These are phyloP conservation scores for Hemisphaericaspora subhashii DNA, from an alignment of 1,139 yeast genomes.

Conservation along the genomic window DNA sequence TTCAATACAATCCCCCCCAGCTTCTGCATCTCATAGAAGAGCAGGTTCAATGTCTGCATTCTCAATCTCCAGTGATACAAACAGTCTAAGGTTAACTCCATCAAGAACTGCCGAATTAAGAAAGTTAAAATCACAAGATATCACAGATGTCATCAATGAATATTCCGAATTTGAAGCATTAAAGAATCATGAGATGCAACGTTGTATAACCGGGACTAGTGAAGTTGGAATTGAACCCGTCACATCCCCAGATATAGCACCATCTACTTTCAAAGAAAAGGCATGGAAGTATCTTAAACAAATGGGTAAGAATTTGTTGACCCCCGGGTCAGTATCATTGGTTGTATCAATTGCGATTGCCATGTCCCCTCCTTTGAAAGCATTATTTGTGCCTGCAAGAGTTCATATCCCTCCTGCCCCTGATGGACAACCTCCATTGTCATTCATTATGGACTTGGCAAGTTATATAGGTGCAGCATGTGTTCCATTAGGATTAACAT, in stretches of 20 bases:
- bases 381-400: slow-evolving; percentile 58
- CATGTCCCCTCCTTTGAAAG: slow-evolving; percentile 85
- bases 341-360: slow-evolving; percentile 62
- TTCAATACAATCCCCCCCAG: not conserved
- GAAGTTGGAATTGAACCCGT: slow-evolving; percentile 12
- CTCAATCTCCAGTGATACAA: slow-evolving; percentile 13
- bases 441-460: slow-evolving; percentile 79
- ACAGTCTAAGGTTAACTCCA: slow-evolving; percentile 16
- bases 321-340: slow-evolving; percentile 72
- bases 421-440: slow-evolving; percentile 77
- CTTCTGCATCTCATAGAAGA: slow-evolving; percentile 7
- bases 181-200: slow-evolving; percentile 17
- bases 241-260: slow-evolving; percentile 5
- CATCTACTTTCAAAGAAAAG: slow-evolving; percentile 9
- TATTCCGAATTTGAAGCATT: slow-evolving; percentile 53
- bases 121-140: slow-evolving; percentile 49
- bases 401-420: slow-evolving; percentile 63
- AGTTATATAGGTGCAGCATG: slow-evolving; percentile 81
- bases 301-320: slow-evolving; percentile 53
- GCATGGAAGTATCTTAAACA: slow-evolving; percentile 12
- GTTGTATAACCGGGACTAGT: slow-evolving; percentile 11
- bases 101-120: slow-evolving; percentile 40
- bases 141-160: slow-evolving; percentile 58
- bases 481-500: slow-evolving; percentile 80
- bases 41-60: slow-evolving; percentile 10